A percentile compares a stretch with the other conserved stretches of the same genome.
Conservation (phyloP, 164 flowering plant genomes). For the Stephania yunnanensis region DNA sequence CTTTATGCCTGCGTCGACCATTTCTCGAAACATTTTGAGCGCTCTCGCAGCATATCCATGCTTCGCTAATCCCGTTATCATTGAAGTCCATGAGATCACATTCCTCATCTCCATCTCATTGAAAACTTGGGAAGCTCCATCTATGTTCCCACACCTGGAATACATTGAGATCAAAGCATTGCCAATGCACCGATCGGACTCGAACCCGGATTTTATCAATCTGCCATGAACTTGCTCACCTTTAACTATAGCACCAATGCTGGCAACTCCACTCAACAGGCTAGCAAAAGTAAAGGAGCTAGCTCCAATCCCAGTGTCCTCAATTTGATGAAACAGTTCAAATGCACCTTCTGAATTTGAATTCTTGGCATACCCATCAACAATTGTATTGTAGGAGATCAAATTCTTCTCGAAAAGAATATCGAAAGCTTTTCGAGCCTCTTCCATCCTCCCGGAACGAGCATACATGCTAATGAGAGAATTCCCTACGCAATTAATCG, state of each 20-base stretch:
- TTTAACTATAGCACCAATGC: conserved; percentile 53
- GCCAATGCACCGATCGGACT: conserved; percentile 32
- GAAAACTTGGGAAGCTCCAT: conserved; percentile 57
- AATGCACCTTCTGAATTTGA: conserved; percentile 51
- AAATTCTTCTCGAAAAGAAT: conserved; percentile 64
- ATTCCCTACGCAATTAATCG: conserved; percentile 64
- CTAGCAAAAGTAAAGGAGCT: conserved; percentile 65
- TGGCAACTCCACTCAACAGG: conserved; percentile 75
- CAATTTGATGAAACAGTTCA: conserved; percentile 46
- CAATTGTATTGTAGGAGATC: conserved; percentile 56
- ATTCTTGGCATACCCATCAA: conserved; percentile 59
- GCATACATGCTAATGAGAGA: conserved; percentile 73
- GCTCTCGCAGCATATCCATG: conserved; percentile 69
- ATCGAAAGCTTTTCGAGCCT: conserved; percentile 71
- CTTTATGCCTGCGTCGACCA: conserved; percentile 41
- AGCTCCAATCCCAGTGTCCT: conserved; percentile 31
- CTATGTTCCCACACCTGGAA: conserved; percentile 70
- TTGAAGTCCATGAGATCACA: conserved; percentile 83
- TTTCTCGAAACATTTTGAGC: conserved; percentile 47
- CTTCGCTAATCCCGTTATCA: conserved; percentile 78
- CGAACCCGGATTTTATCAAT: conserved; percentile 51
- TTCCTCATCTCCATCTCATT: conserved; percentile 41
- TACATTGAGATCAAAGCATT: conserved; percentile 86
- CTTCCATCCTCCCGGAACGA: conserved; percentile 54
- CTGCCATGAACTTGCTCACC: conserved; percentile 79